Evolutionary conservation across 306 rosid species (phyloP), one percentile per base, ranked within the genome.

Genomic region (Vigna reflexopilosa): DNA sequence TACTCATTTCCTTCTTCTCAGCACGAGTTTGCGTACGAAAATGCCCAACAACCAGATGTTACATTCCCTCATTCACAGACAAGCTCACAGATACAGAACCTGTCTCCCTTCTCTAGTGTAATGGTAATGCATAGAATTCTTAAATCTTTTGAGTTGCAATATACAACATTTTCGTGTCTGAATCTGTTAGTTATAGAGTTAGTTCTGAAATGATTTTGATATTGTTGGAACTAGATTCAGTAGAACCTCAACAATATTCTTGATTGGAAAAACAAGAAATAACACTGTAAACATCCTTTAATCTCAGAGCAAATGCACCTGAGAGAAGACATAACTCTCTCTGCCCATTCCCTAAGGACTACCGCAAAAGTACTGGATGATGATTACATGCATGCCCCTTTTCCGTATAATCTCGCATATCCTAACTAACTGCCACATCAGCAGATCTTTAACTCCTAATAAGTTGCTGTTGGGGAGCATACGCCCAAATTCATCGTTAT

Each of bases 11-110:
- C 97, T 81, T 86, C 98, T 58, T 82, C 96, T 85, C 88, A 96
- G 11, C 92, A 95, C 28, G 94, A 87, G 76, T 93, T 86, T 90
- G 57, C 87, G 40, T 96, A 90, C 42, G 98, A 91, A 76, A 86
- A 73, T 70, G 68, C 88, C 70, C 97, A 89, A 64, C 98, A 89
- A 73, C 58, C 82, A 80, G 93, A 86, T 75, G 79, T 64, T 32
- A 28, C 90, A n/a, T 91, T 84, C 83, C 80, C 88, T 79, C 98
- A 93, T 79, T 85, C 85, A 51, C 97, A 91, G 84, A 73, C 87
- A 32, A 90, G 87, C 83, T 77, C 93, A n/a, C 97, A 90, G 83
- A 89, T 88, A 85, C 99, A 91, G 86, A 89, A 91, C 79, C 88
- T 87, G 58, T 85, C 92, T 76, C 82, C 93, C 12, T 91, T 93